Evolutionary conservation across 129 eudicot genomes (phyloP).

Genomic region (Rutidosis leptorrhynchoides): DNA sequence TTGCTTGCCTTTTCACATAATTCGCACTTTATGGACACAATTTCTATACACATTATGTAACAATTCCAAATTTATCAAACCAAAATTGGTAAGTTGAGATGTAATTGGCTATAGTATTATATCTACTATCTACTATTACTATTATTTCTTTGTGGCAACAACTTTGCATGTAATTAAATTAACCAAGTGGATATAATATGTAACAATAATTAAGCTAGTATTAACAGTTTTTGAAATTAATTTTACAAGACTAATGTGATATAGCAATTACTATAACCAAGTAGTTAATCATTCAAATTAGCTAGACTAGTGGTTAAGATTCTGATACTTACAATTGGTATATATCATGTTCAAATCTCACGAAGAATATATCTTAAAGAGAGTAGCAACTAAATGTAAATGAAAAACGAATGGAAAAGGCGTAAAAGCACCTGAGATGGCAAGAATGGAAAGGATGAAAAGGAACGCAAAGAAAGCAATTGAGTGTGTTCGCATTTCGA

Average conservation of each 20-base stretch:
- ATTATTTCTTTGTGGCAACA: neutral
- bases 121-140: neutral
- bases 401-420: neutral
- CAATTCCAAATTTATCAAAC: neutral
- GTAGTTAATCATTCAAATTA: no score
- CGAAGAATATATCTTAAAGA: no score
- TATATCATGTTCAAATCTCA: no score
- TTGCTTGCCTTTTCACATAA: neutral
- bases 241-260: neutral
- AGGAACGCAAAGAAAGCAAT: neutral
- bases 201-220: no score
- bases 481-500: neutral
- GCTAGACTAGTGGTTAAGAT: no score
- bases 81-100: no score
- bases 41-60: neutral
- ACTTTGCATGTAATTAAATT: no score
- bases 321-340: no score
- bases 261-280: neutral
- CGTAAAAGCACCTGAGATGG: neutral
- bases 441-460: neutral
- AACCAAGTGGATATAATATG: no score
- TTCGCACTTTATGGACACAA: neutral
- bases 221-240: no score
- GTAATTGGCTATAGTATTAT: neutral
- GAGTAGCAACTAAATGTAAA: neutral